Percentiles rank a stretch among this genome's conserved stretches.
These are phyloP conservation scores for Penicillium antarcticum DNA, from an alignment of 495 filamentous ascomycete genomes.

Conservation along the genomic window DNA sequence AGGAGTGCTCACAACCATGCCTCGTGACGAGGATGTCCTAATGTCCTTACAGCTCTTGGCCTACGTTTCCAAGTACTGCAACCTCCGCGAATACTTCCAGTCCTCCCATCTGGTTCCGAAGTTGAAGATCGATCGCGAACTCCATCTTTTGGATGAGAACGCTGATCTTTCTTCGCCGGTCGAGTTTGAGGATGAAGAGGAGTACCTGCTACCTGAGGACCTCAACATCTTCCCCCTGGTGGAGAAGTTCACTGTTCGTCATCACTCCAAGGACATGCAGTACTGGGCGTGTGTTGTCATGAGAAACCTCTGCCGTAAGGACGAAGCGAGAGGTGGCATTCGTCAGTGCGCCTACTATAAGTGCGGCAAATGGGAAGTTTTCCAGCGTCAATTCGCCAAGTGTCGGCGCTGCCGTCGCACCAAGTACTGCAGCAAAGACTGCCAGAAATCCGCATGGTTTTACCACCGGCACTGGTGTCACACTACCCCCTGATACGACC, in stretches of 20 bases:
- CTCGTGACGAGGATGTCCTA: slow-evolving; percentile 92
- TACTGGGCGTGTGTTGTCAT: slow-evolving; percentile 99
- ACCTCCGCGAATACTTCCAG: slow-evolving; percentile 92
- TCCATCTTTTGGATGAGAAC: slow-evolving; percentile 74
- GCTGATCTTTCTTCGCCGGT: slow-evolving; percentile 37
- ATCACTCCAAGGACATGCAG: slow-evolving; percentile 95
- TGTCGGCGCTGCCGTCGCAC: slow-evolving; percentile 94
- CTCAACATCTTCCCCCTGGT: slow-evolving; percentile 98
- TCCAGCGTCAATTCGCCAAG: slow-evolving; percentile 93
- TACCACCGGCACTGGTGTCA: slow-evolving; percentile 96
- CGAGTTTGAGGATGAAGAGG: slow-evolving; percentile 70
- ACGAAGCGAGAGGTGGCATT: slow-evolving; percentile 89
- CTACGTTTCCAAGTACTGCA: slow-evolving; percentile 98
- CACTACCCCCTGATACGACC: slow-evolving; percentile 58
- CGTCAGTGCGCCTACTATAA: slow-evolving; percentile 96
- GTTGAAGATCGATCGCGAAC: slow-evolving; percentile 82
- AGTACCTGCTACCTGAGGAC: slow-evolving; percentile 88
- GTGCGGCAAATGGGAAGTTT: slow-evolving; percentile 97
- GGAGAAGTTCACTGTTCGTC: slow-evolving; percentile 94
- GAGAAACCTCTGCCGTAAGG: slow-evolving; percentile 97
- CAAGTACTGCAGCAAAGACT: slow-evolving; percentile 99
- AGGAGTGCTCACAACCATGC: slow-evolving; percentile 79
- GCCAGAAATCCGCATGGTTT: slow-evolving; percentile 97
- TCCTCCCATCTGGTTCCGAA: slow-evolving; percentile 89
- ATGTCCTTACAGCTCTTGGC: slow-evolving; percentile 98